Percentiles rank a stretch among this genome's conserved stretches.
phyloP scores from a whole-genome alignment of 2,329 filamentous ascomycete species.

The Rhynchosporium graminicola region DNA sequence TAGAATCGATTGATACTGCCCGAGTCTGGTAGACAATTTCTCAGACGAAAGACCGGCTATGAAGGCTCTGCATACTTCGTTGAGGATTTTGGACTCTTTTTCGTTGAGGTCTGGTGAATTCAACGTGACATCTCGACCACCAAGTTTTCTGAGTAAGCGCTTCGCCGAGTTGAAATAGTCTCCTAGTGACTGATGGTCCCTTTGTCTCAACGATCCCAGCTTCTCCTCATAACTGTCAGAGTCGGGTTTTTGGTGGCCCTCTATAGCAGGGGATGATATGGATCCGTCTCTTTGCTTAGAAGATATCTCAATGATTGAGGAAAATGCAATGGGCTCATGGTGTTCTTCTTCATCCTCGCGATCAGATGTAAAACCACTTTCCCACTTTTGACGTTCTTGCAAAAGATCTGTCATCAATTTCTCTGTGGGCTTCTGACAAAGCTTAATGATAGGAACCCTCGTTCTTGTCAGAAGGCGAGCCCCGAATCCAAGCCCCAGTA shows the following conservation, averaged over 20 bases:
- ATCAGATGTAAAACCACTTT: slow-evolving; percentile 50
- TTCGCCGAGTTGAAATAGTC: slow-evolving; percentile 40
- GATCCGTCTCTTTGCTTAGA: not conserved
- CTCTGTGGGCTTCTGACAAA: slow-evolving; percentile 70
- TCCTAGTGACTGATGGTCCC: slow-evolving; percentile 34
- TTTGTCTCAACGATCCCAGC: slow-evolving; percentile 35
- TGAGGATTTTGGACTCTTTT: slow-evolving; percentile 51
- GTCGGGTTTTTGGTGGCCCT: not conserved
- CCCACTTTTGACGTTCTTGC: slow-evolving; percentile 71
- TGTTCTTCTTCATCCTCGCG: slow-evolving; percentile 37
- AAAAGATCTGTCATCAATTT: slow-evolving; percentile 61
- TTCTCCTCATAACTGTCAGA: slow-evolving; percentile 19
- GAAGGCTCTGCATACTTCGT: slow-evolving; percentile 55
- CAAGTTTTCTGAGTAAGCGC: slow-evolving; percentile 35
- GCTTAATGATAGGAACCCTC: slow-evolving; percentile 83
- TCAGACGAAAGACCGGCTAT: slow-evolving; percentile 54
- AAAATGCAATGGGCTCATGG: slow-evolving; percentile 32
- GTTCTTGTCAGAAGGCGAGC: slow-evolving; percentile 77
- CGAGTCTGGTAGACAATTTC: slow-evolving; percentile 48
- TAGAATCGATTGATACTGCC: slow-evolving; percentile 50
- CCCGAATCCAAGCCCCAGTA: slow-evolving; percentile 72
- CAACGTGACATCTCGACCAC: slow-evolving; percentile 35
- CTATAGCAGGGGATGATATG: slow-evolving; percentile 1
- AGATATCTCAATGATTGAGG: slow-evolving; percentile 1
- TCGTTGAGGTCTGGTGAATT: slow-evolving; percentile 31